These are phyloP conservation scores for Mucor mucedo DNA, from an alignment of 371 early-diverging fungal species.

Conservation along the genomic window DNA sequence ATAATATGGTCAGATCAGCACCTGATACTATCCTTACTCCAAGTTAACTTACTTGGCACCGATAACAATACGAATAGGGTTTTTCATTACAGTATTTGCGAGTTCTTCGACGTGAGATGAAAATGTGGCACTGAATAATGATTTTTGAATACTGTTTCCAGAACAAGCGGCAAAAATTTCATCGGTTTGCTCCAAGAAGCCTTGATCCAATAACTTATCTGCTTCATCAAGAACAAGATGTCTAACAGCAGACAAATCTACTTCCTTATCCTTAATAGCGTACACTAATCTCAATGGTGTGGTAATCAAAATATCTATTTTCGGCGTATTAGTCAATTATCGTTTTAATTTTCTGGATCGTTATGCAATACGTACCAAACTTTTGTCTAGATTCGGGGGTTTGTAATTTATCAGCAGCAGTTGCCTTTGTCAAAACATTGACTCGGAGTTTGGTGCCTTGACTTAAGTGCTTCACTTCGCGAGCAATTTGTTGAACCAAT, in stretches of 20 bases:
- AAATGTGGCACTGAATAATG: conserved; percentile 95
- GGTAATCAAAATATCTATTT: conserved; percentile 82
- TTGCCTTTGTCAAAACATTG: conserved; percentile 80
- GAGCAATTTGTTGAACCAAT: conserved; percentile 93
- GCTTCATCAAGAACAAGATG: conserved; percentile 93
- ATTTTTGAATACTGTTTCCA: conserved; percentile 72
- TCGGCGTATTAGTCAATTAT: no score
- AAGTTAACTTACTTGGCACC: conserved; percentile 85
- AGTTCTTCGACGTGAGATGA: conserved; percentile 90
- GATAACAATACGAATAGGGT: conserved; percentile 88
- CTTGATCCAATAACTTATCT: conserved; percentile 89
- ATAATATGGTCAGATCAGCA: conserved; percentile 74
- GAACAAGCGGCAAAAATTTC: conserved; percentile 91
- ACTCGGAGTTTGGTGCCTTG: conserved; percentile 76
- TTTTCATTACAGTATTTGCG: conserved; percentile 87
- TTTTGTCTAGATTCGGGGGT: conserved; percentile 72
- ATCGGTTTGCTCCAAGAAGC: conserved; percentile 90
- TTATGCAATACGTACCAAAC: conserved; percentile 55
- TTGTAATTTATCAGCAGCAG: conserved; percentile 67
- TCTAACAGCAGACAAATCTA: conserved; percentile 76
- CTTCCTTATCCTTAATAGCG: conserved; percentile 79
- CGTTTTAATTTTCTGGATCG: not conserved
- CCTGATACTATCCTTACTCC: conserved; percentile 74
- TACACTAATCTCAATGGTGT: conserved; percentile 92
- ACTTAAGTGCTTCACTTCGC: conserved; percentile 73